These are phyloP conservation scores for Cryoendolithus antarcticus DNA, from an alignment of 2,329 filamentous ascomycete species.

Conservation along the genomic window DNA sequence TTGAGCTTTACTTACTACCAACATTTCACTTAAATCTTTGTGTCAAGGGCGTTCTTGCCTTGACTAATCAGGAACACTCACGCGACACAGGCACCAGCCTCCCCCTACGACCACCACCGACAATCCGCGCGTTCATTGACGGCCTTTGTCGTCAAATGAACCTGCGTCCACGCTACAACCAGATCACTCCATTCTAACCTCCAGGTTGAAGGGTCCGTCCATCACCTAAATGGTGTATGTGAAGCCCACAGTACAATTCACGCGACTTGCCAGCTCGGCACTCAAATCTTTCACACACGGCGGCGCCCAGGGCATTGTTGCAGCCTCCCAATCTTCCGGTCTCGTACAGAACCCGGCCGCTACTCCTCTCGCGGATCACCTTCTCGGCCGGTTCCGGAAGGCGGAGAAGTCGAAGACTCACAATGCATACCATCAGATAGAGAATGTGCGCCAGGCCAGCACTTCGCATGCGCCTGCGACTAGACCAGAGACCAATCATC, in stretches of 20 bases:
- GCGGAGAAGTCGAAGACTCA: conserved; percentile 19
- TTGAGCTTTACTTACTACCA: no score
- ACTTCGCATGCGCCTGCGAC: conserved; percentile 23
- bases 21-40: no score
- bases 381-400: conserved; percentile 37
- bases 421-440: conserved; percentile 18
- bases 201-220: conserved; percentile 48
- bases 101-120: no score
- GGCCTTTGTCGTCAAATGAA: conserved; percentile 93
- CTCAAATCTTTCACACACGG: conserved; percentile 89
- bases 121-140: conserved; percentile 71
- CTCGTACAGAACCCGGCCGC: conserved; percentile 49
- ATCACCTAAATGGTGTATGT: conserved; percentile 75
- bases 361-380: conserved; percentile 39
- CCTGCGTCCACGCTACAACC: conserved; percentile 53
- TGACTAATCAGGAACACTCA: no score
- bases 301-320: conserved; percentile 95
- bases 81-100: no score
- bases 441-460: conserved; percentile 24
- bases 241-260: conserved; percentile 67
- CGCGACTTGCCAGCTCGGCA: conserved; percentile 62
- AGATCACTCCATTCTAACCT: conserved; percentile 31
- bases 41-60: no score
- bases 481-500: conserved; percentile 18
- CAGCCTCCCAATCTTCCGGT: conserved; percentile 79